Evolutionary conservation across 768 basidiomycete species (phyloP), one percentile per base, ranked within the genome.

Genomic region (Boletus vermiculosoides): DNA sequence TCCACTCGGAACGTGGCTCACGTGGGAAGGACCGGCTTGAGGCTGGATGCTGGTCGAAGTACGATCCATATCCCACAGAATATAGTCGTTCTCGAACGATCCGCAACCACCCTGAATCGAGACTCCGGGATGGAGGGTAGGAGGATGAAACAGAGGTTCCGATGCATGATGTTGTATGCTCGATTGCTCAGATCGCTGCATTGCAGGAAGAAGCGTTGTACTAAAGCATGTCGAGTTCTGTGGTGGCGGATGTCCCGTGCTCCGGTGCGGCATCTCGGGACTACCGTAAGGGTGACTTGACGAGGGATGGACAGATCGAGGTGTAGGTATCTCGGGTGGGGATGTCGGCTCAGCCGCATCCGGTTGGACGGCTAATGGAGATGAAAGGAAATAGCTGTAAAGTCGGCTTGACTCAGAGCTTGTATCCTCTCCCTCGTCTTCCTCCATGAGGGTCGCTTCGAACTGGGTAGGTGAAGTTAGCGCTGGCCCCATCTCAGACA

Each of bases 381-480:
- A 56, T 25, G 59, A 57, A 37, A 46, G 47, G 48, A 60, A 54
- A 37, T 45, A 40, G 36, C 23, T 46, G 45, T 51, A 42, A 46
- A 62, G 45, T 46, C 25, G 56, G 45, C 46, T 57, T 36, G 68
- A 54, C 34, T 59, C 61, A 0, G 60, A 62, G 37, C 33, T 40
- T 22, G 60, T 50, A 39, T 60, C 54, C 39, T 57, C 58, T 23
- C 51, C 58, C 3, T 61, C 68, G 22, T 69, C 64, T 58, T 62
- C 67, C 20, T 67, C 64, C 12, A 49, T 7, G 31, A 60, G 56
- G 8, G 25, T 36, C 51, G 45, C 33, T 41, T 62, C 62, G 41
- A 69, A 69, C 40, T 64, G 67, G 12, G 61, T 34, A 5, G 69
- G 66, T 15, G 68, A 63, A 13, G 64, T 66, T 40, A 57, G 30